Conservation (phyloP, 1,139 yeast genomes). For the Debaryomyces coudertii region DNA sequence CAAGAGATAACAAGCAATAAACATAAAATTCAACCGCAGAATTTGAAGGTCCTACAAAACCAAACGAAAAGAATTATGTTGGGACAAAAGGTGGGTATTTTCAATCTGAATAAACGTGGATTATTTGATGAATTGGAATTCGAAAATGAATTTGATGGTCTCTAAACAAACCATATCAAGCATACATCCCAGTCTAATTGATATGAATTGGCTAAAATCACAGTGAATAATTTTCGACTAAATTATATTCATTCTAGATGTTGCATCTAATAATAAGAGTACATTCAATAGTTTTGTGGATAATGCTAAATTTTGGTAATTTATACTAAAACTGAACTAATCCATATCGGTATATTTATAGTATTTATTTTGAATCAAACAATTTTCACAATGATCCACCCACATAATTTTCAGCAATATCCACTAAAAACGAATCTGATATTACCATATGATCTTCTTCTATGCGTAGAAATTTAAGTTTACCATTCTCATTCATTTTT, state of each 20-base stretch:
- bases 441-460: constrained; percentile 73
- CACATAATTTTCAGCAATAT: constrained; percentile 40
- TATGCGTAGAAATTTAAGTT: constrained; percentile 52
- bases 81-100: not conserved
- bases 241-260: too few species aligned
- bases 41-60: not conserved
- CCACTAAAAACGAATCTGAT: constrained; percentile 48
- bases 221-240: too few species aligned
- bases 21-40: not conserved
- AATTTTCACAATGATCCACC: constrained; percentile 16
- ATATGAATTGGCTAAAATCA: too few species aligned
- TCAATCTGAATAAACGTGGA: not conserved
- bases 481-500: constrained; percentile 42
- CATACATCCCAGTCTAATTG: not conserved
- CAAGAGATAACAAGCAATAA: not conserved
- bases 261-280: not conserved
- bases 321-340: not conserved
- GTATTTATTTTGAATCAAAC: not conserved
- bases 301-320: not conserved
- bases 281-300: not conserved
- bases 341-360: not conserved
- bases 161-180: not conserved
- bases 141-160: not conserved
- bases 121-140: not conserved
- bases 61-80: constrained; percentile 1